phyloP scores from a whole-genome alignment of 176 grass and related monocot species.

The Oryza officinalis region DNA sequence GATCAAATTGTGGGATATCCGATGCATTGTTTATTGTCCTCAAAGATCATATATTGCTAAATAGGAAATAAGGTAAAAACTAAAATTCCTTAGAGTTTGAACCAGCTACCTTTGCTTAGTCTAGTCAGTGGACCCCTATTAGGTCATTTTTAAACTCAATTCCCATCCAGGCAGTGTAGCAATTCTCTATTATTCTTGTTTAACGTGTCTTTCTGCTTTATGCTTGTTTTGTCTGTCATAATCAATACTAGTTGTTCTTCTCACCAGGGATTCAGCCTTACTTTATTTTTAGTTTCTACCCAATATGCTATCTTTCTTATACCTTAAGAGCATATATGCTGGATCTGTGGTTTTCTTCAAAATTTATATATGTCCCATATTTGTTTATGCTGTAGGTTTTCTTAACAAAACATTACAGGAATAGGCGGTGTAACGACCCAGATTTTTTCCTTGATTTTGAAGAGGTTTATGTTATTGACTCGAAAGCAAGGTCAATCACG shows the following conservation, averaged over 20 bases:
- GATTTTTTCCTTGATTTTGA: slow-evolving; percentile 98
- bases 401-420: slow-evolving; percentile 92
- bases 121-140: not conserved
- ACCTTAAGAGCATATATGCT: not conserved
- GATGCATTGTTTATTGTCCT: slow-evolving; percentile 19
- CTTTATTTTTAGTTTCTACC: not conserved
- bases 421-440: slow-evolving; percentile 60
- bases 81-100: not conserved
- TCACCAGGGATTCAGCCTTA: not conserved
- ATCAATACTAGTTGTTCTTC: slow-evolving; percentile 5
- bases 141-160: not conserved
- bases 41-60: not conserved
- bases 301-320: slow-evolving; percentile 32
- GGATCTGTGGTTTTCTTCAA: slow-evolving; percentile 1
- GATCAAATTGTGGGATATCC: not conserved
- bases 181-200: not conserved
- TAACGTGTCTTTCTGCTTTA: not conserved
- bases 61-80: slow-evolving; percentile 7
- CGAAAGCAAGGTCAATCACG: slow-evolving; percentile 88
- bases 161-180: not conserved
- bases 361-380: not conserved
- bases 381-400: slow-evolving; percentile 65
- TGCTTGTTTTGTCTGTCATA: not conserved
- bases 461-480: slow-evolving; percentile 96
- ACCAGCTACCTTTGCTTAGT: not conserved